Base-by-base conservation (phyloP, 225 moss, liverwort and hornwort species). In the Pleurozium schreberi region DNA sequence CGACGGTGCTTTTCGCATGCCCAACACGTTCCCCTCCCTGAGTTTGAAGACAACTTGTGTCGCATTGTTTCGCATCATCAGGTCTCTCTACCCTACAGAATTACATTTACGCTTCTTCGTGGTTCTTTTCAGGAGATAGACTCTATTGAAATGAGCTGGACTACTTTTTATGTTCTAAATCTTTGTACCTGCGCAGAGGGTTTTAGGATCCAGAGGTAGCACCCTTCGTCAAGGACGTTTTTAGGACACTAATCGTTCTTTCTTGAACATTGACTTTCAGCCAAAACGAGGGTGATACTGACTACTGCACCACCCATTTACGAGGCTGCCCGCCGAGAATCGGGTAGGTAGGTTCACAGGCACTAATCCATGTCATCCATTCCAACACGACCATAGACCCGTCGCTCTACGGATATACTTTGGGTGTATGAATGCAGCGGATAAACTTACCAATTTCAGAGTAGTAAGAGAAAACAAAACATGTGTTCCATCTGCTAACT, bases 1-100 rank as follows among this genome's bases (percentile, higher is more conserved):
- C 84, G 97, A 99, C 87, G 98, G 90, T 69, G 95, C 97, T 59
- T 92, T 96, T 73, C 95, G 96, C 34, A 82, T 94, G 88, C 93
- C 96, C 64, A 99, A 86, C 50, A 94, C 88, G 97, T 97, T 76
- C 96, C 98, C 14, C 93, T 52, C 52, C 52, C 52, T 36, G 55
- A 77, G 55, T 77, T 77, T 55, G 77, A 77, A 77, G 77, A 55
- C 55, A 77, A 77, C 22, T 38, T 77, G 38, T 77, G 38, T 77
- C 77, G 77, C 55, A 77, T 77, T 55, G 53, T 25, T 55, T 25
- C 38, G 55, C 9, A 77, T 77, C 38, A 55, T 55, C 55, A 77
- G 38, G 77, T 77, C 38, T 38, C 25, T 77, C 55, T 25, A 0
- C 77, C 25, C 38, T 77, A 9, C 38, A 5, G 16, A 55, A 14